These are phyloP conservation scores for Rhizophlyctis rosea DNA, from an alignment of 192 early-diverging fungal genomes.

Conservation along the genomic window DNA sequence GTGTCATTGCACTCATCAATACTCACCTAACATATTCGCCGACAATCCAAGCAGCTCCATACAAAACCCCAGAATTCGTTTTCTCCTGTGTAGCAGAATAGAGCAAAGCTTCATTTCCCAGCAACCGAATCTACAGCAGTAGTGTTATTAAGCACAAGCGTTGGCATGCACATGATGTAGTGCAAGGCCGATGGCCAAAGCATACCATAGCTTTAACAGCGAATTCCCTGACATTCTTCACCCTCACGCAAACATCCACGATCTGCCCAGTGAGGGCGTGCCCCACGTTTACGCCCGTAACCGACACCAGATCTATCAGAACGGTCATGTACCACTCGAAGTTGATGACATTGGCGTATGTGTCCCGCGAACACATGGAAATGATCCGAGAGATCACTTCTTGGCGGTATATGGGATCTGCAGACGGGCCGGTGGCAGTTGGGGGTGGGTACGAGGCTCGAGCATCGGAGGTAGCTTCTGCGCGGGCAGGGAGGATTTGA, in stretches of 20 bases:
- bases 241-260: constrained; percentile 87
- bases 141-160: constrained; percentile 1
- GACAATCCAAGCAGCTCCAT: constrained; percentile 86
- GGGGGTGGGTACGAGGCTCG: constrained; percentile 11
- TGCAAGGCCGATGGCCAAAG: neutral
- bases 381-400: constrained; percentile 82
- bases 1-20: no score
- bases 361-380: constrained; percentile 76
- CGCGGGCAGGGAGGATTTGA: constrained; percentile 13
- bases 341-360: constrained; percentile 78
- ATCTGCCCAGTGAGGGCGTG: constrained; percentile 67
- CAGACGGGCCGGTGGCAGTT: constrained; percentile 5
- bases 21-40: constrained; percentile 67
- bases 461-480: neutral
- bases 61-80: constrained; percentile 70
- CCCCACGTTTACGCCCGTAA: constrained; percentile 75
- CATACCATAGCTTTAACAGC: constrained; percentile 76
- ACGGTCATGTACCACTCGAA: constrained; percentile 96
- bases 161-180: neutral
- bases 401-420: constrained; percentile 59
- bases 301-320: constrained; percentile 72
- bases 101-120: constrained; percentile 62
- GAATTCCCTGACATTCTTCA: constrained; percentile 76
- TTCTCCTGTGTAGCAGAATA: constrained; percentile 55
- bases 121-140: constrained; percentile 61